Base-by-base conservation (phyloP, 352 stramenopile genomes). In the Globisporangium heterothallicum region DNA sequence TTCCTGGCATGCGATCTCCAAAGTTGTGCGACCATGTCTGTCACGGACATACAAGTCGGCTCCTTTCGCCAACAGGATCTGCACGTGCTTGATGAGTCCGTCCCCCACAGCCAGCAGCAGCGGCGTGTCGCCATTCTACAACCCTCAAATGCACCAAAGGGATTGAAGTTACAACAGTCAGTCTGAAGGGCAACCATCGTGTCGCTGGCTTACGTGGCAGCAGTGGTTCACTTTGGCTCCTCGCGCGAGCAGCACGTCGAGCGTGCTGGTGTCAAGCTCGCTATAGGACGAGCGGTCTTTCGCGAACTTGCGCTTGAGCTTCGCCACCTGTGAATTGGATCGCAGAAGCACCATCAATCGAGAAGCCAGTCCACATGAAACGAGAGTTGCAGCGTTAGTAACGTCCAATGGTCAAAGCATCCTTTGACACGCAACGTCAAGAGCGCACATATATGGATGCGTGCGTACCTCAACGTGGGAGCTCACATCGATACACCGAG, bases 81-180 rank as follows among this genome's bases (percentile, higher is more conserved):
- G 54, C 16, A 78, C 66, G 55, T 82, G 68, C 32, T 70, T 68
- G 57, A 63, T 66, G 38, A 82, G 68, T 24, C 63, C 68, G 59
- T 75, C 69, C 32, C 71, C 61, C 3, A 68, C 35, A 7, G 61
- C 63, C 21, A 77, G 48, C 2, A 73, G 57, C n/a, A 82, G 57
- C 16, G 67, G 46, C 22, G 59, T 72, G 26, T 81, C 62, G 26
- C 60, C 60, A n/a, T 56, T 53, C 61, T 72, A 45, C 8, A 9
- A 4, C n/a, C n/a, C n/a, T n/a, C n/a, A n/a, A n/a, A n/a, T n/a
- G n/a, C n/a, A n/a, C n/a, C n/a, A n/a, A n/a, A n/a, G n/a, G n/a
- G n/a, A n/a, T n/a, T n/a, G n/a, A n/a, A n/a, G n/a, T n/a, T n/a
- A n/a, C n/a, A n/a, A n/a, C n/a, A n/a, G n/a, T n/a, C n/a, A n/a